phyloP scores from a whole-genome alignment of 1,139 yeast genomes.

The Suhomyces wounanorum region DNA sequence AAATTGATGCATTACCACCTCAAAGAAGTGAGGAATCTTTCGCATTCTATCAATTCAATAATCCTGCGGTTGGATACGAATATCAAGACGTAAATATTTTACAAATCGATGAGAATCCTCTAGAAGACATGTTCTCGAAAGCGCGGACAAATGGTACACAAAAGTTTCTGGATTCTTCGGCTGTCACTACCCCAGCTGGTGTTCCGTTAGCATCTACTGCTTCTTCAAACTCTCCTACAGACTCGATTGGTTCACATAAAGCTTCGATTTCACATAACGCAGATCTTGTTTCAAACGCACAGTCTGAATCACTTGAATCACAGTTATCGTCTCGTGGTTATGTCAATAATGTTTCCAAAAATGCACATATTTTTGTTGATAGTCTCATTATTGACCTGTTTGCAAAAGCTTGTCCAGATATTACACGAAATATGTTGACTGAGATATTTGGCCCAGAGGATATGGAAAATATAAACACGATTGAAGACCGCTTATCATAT shows the following conservation, averaged over 20 bases:
- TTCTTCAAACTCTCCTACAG: constrained; percentile 41
- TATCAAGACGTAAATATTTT: constrained; percentile 39
- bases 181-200: constrained; percentile 5
- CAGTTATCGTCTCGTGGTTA: constrained; percentile 22
- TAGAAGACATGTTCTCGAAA: constrained; percentile 38
- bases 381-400: constrained; percentile 22
- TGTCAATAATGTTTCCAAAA: constrained; percentile 26
- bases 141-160: constrained; percentile 7
- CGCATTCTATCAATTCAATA: constrained; percentile 7
- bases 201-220: constrained; percentile 24
- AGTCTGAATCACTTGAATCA: constrained; percentile 17
- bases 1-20: not conserved
- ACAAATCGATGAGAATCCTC: constrained; percentile 40
- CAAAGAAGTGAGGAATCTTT: constrained; percentile 8
- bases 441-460: constrained; percentile 24
- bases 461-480: constrained; percentile 14
- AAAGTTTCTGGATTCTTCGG: not conserved
- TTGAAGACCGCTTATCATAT: constrained; percentile 33
- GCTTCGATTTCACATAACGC: constrained; percentile 11
- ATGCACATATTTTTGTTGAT: constrained; percentile 35
- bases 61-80: constrained; percentile 20
- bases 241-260: constrained; percentile 31
- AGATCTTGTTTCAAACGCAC: constrained; percentile 16
- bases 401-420: constrained; percentile 21
- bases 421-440: constrained; percentile 24